These are phyloP conservation scores for Tulasnella sp. DNA, from an alignment of 768 basidiomycete genomes.

Conservation along the genomic window DNA sequence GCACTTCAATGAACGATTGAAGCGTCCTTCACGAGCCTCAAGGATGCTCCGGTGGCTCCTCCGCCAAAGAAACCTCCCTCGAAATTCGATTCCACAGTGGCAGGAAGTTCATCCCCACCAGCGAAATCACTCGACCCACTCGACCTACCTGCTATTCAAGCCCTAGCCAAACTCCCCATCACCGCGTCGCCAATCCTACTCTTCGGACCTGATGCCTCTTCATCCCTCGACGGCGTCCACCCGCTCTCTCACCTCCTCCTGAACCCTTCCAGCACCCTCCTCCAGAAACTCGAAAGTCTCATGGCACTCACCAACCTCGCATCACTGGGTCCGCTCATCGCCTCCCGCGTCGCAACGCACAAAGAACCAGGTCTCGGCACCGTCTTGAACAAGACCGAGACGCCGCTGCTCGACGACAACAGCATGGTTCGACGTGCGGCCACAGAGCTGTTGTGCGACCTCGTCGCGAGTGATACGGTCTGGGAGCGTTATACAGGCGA, in stretches of 20 bases:
- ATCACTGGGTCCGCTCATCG: conserved; percentile 58
- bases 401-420: conserved; percentile 76
- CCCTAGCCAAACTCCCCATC: conserved; percentile 86
- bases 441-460: conserved; percentile 86
- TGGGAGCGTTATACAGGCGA: conserved; percentile 59
- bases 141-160: conserved; percentile 66
- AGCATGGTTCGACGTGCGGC: conserved; percentile 75
- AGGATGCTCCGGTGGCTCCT: not conserved
- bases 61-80: conserved; percentile 11
- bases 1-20: conserved; percentile 52
- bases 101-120: conserved; percentile 22
- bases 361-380: conserved; percentile 37
- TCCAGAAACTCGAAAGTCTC: conserved; percentile 85
- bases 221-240: conserved; percentile 71
- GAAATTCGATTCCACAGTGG: conserved; percentile 30
- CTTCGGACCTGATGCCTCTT: conserved; percentile 76
- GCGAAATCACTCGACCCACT: conserved; percentile 34
- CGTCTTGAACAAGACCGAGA: conserved; percentile 57
- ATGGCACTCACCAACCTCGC: conserved; percentile 97
- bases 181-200: conserved; percentile 85
- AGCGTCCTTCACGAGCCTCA: conserved; percentile 27
- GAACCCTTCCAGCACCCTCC: conserved; percentile 55
- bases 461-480: conserved; percentile 65
- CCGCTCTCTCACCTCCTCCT: conserved; percentile 70
- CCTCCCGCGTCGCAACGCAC: conserved; percentile 50